These are phyloP conservation scores for Epichloe coenophiala DNA, from an alignment of 2,329 filamentous ascomycete genomes.

Conservation along the genomic window DNA sequence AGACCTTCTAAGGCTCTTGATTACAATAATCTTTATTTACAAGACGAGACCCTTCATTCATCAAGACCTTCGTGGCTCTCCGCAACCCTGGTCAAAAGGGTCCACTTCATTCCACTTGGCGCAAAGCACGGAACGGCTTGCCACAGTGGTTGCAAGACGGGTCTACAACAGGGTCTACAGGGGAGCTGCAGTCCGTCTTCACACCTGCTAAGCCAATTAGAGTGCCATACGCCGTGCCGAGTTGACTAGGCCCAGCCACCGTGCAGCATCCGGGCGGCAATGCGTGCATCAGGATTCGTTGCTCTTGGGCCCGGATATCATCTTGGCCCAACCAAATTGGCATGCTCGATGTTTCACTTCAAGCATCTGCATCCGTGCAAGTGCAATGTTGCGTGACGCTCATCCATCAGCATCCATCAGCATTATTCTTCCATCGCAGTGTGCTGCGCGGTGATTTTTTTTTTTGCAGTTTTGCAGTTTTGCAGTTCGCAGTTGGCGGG, in stretches of 20 bases:
- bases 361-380: neutral
- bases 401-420: neutral
- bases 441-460: neutral
- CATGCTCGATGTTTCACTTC: neutral
- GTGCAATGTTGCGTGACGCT: neutral
- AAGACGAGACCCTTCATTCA: too few species aligned
- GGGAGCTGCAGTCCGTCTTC: neutral
- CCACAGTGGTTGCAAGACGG: neutral
- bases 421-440: neutral
- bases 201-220: conserved; percentile 23
- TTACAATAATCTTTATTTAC: too few species aligned
- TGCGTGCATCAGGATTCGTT: conserved; percentile 19
- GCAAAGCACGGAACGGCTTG: too few species aligned
- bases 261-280: conserved; percentile 32
- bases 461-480: too few species aligned
- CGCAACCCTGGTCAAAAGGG: too few species aligned
- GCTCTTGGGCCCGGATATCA: neutral
- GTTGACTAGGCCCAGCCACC: conserved; percentile 8
- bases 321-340: too few species aligned
- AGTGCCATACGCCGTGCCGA: conserved; percentile 22
- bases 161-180: neutral
- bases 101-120: neutral
- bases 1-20: too few species aligned
- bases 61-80: too few species aligned
- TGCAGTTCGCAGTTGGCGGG: neutral